These are phyloP conservation scores for Tanacetum coccineum DNA, from an alignment of 129 eudicot genomes.

Conservation along the genomic window DNA sequence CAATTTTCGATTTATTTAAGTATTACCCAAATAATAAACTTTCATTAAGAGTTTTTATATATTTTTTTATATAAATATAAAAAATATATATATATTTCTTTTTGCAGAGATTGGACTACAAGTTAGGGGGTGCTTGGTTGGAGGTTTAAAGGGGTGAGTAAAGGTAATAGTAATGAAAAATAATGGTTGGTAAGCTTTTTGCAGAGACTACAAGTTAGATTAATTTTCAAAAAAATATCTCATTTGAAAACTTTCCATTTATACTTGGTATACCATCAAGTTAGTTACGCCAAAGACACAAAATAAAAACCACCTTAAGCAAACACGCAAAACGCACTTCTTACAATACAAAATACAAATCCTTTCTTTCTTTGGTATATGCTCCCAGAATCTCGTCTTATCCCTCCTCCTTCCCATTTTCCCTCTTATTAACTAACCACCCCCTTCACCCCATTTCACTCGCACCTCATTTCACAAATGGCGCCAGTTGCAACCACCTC, in stretches of 20 bases:
- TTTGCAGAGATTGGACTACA: no score
- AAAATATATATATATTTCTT: no score
- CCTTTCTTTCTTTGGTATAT: conserved; percentile 44
- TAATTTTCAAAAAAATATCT: not conserved
- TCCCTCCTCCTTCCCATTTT: conserved; percentile 27
- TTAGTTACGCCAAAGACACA: conserved; percentile 14
- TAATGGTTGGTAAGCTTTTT: no score
- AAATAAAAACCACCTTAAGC: conserved; percentile 26
- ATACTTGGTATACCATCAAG: not conserved
- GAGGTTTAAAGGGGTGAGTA: no score
- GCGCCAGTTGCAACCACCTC: conserved; percentile 9
- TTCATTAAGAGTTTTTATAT: no score
- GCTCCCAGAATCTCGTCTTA: conserved; percentile 67
- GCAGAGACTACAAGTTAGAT: no score
- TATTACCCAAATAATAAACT: no score
- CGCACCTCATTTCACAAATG: conserved; percentile 11
- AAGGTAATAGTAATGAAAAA: no score
- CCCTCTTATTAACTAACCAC: not conserved
- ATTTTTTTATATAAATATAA: no score
- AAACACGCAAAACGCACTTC: conserved; percentile 26
- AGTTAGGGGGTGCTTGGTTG: no score
- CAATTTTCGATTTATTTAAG: no score
- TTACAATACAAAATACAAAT: not conserved
- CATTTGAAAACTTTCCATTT: not conserved
- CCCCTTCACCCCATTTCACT: conserved; percentile 9